phyloP scores from a whole-genome alignment of 2,329 filamentous ascomycete species.

The Scedosporium apiospermum region DNA sequence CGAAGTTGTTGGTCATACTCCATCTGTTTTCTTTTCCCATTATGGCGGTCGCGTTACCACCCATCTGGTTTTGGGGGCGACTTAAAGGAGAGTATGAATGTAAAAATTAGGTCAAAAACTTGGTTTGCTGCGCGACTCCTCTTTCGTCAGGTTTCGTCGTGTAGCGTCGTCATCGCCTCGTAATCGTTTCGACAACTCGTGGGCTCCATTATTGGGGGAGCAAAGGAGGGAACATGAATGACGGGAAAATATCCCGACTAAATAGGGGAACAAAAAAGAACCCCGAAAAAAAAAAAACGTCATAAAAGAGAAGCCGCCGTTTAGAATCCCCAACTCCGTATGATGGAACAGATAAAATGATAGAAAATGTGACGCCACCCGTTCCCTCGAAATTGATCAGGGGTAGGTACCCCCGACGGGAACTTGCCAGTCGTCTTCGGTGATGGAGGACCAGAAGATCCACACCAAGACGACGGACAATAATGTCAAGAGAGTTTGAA shows the following conservation, averaged over 20 bases:
- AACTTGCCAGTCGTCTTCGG: constrained; percentile 93
- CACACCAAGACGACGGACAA: constrained; percentile 75
- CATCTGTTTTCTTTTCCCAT: background rate
- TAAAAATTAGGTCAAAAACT: background rate
- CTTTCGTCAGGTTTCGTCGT: background rate
- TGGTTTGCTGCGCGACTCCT: background rate
- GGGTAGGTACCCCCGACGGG: constrained; percentile 32
- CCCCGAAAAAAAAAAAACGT: constrained; percentile 8
- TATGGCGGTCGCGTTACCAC: constrained; percentile 1
- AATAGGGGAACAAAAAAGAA: background rate
- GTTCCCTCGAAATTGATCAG: constrained; percentile 5
- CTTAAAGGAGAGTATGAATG: constrained; percentile 4
- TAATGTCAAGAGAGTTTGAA: constrained; percentile 87
- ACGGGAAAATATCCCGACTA: constrained; percentile 1
- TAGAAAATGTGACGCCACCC: constrained; percentile 7
- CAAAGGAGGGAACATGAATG: constrained; percentile 13
- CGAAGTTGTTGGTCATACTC: background rate
- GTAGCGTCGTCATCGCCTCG: constrained; percentile 2
- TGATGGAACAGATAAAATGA: constrained; percentile 5
- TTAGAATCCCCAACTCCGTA: constrained; percentile 15
- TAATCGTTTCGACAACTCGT: background rate
- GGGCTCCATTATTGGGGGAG: constrained; percentile 5
- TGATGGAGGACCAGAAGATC: constrained; percentile 98
- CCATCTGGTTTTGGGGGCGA: background rate
- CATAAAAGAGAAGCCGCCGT: constrained; percentile 12